Evolutionary conservation across 768 basidiomycete species (phyloP).

Genomic region (Tylopilus plumbeoviolaceoides): DNA sequence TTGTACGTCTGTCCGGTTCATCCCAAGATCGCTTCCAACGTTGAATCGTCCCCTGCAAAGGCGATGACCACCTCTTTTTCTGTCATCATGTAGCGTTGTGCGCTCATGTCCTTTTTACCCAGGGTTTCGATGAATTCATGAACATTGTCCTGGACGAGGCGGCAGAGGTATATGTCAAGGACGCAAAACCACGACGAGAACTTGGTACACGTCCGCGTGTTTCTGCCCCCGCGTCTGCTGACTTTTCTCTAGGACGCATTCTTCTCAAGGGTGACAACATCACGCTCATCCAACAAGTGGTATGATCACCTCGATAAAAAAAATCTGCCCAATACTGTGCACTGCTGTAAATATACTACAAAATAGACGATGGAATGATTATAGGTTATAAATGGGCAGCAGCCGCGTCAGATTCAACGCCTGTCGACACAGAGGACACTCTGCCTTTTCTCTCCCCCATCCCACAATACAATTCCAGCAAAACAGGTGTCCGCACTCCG

Average conservation of each 20-base stretch:
- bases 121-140: slow-evolving; percentile 99
- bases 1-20: slow-evolving; percentile 57
- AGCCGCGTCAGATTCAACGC: slow-evolving; percentile 62
- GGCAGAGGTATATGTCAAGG: slow-evolving; percentile 87
- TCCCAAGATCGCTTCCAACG: slow-evolving; percentile 29
- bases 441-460: slow-evolving; percentile 88
- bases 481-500: slow-evolving; percentile 87
- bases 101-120: slow-evolving; percentile 23
- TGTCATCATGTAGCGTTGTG: not conserved
- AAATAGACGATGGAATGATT: slow-evolving; percentile 19
- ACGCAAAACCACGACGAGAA: slow-evolving; percentile 77
- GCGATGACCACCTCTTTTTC: slow-evolving; percentile 24
- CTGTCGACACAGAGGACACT: slow-evolving; percentile 87
- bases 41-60: slow-evolving; percentile 40
- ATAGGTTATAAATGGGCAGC: slow-evolving; percentile 83
- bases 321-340: slow-evolving; percentile 1
- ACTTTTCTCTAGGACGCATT: slow-evolving; percentile 67
- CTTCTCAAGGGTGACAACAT: slow-evolving; percentile 98
- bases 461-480: slow-evolving; percentile 88
- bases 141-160: slow-evolving; percentile 95
- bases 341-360: slow-evolving; percentile 21
- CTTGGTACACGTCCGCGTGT: slow-evolving; percentile 56
- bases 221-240: not conserved
- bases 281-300: slow-evolving; percentile 84
- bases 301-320: slow-evolving; percentile 23